Evolutionary conservation across 2,329 filamentous ascomycete species (phyloP), one percentile per base, ranked within the genome.

Genomic region (Colletotrichum sp.): DNA sequence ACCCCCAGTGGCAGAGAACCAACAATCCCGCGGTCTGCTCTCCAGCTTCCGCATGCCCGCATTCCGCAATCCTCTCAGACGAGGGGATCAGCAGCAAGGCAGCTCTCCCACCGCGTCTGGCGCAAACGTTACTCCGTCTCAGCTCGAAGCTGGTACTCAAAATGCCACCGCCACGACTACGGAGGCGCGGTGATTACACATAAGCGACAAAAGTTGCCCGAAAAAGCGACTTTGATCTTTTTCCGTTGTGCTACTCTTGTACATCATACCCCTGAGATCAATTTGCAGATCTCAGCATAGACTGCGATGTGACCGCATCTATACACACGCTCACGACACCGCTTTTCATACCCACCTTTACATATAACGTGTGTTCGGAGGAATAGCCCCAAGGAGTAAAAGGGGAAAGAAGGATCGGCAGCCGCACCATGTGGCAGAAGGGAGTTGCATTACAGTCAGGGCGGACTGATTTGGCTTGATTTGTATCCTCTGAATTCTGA

Each of bases 111-210:
- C 78, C 15, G 79, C 79, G 16, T 80, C 81, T 12, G 81, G 79
- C 27, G 78, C 81, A 13, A 82, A 80, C 65, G 81, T 85, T 32
- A 88, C 87, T 13, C 88, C 88, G 8, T 87, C 86, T 66, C 87
- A 89, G 77, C 83, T 89, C 13, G 88, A 89, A 80, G 84, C 88
- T 28, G 88, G 86, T 70, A 81, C 82, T 66, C 83, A 84, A 66
- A 79, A 80, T 39, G 77, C 66, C 13, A 48, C 60, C 7, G 65
- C 62, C 13, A 32, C 80, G 10, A 73, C 66, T 8, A 55, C 74
- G 12, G 74, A 69, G 48, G 27, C 70, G 6, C 64, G 74, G 58
- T 74, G 58, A 74, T 34, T 25, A 27, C 12, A 9, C 36, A 34
- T 8, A 6, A 30, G 64, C 58, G 34, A 30, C 62, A 15, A 56